A percentile compares a stretch with the other conserved stretches of the same genome.
phyloP scores from a whole-genome alignment of 2,329 filamentous ascomycete genomes.

The Chaetomium sp. region DNA sequence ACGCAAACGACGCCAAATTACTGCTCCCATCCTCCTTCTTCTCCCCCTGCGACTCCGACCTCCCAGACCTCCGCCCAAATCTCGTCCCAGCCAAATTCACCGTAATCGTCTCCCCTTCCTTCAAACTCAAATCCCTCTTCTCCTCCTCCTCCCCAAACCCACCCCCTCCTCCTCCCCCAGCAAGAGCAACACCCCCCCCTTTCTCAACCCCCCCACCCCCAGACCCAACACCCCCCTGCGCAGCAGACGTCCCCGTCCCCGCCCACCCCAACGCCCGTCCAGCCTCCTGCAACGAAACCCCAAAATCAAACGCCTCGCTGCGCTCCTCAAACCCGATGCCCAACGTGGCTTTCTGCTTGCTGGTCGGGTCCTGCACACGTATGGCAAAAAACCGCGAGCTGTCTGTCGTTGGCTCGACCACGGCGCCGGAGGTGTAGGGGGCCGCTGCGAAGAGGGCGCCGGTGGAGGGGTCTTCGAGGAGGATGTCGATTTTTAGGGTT shows the following conservation, averaged over 20 bases:
- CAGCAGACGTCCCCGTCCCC: not conserved
- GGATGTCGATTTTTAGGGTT: slow-evolving; percentile 59
- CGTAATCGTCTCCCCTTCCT: slow-evolving; percentile 84
- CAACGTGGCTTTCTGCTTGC: slow-evolving; percentile 68
- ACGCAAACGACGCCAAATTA: slow-evolving; percentile 55
- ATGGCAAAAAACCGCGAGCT: slow-evolving; percentile 80
- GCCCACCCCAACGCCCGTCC: slow-evolving; percentile 55
- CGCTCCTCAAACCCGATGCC: slow-evolving; percentile 86
- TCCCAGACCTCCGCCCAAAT: slow-evolving; percentile 41
- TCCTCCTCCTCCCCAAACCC: slow-evolving; percentile 37
- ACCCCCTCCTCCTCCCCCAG: slow-evolving; percentile 8
- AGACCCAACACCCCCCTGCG: not conserved
- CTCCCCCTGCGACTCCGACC: slow-evolving; percentile 22
- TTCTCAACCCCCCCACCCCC: slow-evolving; percentile 19
- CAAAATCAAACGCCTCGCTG: slow-evolving; percentile 79
- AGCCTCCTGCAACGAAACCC: slow-evolving; percentile 71
- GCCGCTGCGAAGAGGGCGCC: slow-evolving; percentile 78
- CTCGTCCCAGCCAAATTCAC: slow-evolving; percentile 62
- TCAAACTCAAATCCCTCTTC: slow-evolving; percentile 74
- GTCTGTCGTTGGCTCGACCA: slow-evolving; percentile 73
- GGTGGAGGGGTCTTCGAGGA: slow-evolving; percentile 68
- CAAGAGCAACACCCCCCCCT: slow-evolving; percentile 27
- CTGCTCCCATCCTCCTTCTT: slow-evolving; percentile 22
- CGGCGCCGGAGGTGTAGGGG: slow-evolving; percentile 60
- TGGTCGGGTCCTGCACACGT: slow-evolving; percentile 63